A percentile compares a stretch with the other conserved stretches of the same genome.
Conservation (phyloP, 225 moss, liverwort and hornwort genomes). For the Takakia lepidozioides region DNA sequence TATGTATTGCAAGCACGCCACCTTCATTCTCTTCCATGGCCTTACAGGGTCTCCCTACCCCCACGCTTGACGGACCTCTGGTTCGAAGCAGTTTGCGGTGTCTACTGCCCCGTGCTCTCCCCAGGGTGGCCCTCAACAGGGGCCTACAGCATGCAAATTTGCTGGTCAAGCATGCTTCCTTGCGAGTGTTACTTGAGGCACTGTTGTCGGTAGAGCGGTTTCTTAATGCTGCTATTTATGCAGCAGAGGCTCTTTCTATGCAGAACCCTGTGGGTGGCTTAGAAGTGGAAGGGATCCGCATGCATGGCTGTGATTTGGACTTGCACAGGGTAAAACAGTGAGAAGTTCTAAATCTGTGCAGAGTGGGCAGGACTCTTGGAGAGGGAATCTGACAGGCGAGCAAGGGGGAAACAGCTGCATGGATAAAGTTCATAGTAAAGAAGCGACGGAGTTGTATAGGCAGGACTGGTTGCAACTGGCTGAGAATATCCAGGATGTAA, state of each 20-base stretch:
- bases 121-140: conserved; percentile 73
- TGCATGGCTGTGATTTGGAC: too few species aligned
- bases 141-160: conserved; percentile 81
- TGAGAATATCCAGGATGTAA: conserved; percentile 67
- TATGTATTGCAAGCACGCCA: conserved; percentile 61
- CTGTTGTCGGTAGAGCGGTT: conserved; percentile 51
- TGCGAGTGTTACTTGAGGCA: conserved; percentile 75
- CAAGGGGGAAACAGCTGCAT: conserved; percentile 3
- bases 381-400: conserved; percentile 4
- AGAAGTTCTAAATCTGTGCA: too few species aligned
- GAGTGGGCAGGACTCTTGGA: not conserved
- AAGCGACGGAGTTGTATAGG: conserved; percentile 23
- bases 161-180: conserved; percentile 75
- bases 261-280: too few species aligned
- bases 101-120: conserved; percentile 66
- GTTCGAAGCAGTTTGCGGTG: conserved; percentile 52
- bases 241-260: conserved; percentile 19
- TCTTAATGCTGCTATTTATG: conserved; percentile 45
- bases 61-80: conserved; percentile 42
- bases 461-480: conserved; percentile 45
- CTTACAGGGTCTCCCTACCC: conserved; percentile 41
- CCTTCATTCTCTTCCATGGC: conserved; percentile 62
- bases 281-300: too few species aligned
- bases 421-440: conserved; percentile 13
- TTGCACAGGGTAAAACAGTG: too few species aligned